Percentiles rank a stretch among this genome's conserved stretches.
phyloP scores from a whole-genome alignment of 768 basidiomycete genomes.

The Hydnomerulius pinastri region DNA sequence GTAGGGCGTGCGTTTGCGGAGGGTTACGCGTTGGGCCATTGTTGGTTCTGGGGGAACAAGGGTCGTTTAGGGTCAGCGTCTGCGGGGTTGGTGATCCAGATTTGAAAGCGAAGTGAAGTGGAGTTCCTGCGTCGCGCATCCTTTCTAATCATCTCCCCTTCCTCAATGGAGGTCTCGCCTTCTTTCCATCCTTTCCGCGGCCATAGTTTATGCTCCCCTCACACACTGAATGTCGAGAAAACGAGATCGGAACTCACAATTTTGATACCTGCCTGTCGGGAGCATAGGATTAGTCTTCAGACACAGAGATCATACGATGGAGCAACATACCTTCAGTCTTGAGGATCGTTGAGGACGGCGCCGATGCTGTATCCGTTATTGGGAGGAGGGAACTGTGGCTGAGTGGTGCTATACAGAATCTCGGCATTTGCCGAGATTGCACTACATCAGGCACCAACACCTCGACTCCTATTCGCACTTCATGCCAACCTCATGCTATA shows the following conservation, averaged over 20 bases:
- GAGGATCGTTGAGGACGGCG: constrained; percentile 35
- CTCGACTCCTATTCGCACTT: not conserved
- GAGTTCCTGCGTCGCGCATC: not conserved
- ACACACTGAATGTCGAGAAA: no score
- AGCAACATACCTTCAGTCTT: constrained; percentile 24
- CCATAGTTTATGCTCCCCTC: not conserved
- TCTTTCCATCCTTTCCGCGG: not conserved
- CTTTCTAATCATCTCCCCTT: not conserved
- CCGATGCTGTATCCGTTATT: constrained; percentile 22
- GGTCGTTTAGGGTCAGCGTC: not conserved
- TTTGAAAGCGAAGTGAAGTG: not conserved
- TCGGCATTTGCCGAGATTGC: constrained; percentile 25
- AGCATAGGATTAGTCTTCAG: not conserved
- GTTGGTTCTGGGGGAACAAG: not conserved
- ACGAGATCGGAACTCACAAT: not conserved
- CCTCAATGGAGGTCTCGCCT: not conserved
- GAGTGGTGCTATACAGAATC: constrained; percentile 27
- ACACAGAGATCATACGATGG: not conserved
- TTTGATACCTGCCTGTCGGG: not conserved
- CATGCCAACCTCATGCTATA: no score
- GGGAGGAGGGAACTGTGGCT: constrained; percentile 28
- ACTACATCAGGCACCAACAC: not conserved
- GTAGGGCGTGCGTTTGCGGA: not conserved
- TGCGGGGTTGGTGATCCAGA: not conserved
- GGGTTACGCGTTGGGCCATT: constrained; percentile 6